These are phyloP conservation scores for Thelonectria rubi DNA, from an alignment of 2,329 filamentous ascomycete species.

Conservation along the genomic window DNA sequence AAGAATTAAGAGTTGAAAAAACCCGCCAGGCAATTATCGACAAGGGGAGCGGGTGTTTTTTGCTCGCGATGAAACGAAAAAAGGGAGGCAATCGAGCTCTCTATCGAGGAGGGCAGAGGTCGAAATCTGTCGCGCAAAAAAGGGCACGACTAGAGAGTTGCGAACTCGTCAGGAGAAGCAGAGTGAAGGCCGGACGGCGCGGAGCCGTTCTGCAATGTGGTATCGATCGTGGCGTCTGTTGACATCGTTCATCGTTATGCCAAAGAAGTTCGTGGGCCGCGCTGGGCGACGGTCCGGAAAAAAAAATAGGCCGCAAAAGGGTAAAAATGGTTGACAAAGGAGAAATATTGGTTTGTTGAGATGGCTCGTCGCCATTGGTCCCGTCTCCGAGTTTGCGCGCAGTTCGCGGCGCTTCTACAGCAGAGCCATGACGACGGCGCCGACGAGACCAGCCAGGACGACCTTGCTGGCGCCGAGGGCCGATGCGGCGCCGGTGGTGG, in stretches of 20 bases:
- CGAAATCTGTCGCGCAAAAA: constrained; percentile 29
- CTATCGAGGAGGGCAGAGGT: constrained; percentile 26
- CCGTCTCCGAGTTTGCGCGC: constrained; percentile 5
- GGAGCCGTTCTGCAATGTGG: constrained; percentile 33
- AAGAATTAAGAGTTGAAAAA: constrained; percentile 30
- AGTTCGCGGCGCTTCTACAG: constrained; percentile 52
- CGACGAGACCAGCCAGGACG: constrained; percentile 59
- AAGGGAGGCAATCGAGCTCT: constrained; percentile 41
- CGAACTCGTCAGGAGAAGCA: constrained; percentile 38
- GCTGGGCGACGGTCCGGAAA: constrained; percentile 22
- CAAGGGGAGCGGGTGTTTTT: constrained; percentile 32
- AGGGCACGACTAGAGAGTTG: constrained; percentile 2
- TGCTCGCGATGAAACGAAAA: constrained; percentile 41
- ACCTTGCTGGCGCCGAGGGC: constrained; percentile 56
- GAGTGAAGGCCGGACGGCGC: constrained; percentile 27
- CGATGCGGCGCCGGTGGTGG: constrained; percentile 54
- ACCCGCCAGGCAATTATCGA: constrained; percentile 28
- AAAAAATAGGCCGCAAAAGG: constrained; percentile 21
- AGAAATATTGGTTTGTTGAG: constrained; percentile 23
- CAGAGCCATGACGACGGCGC: constrained; percentile 60
- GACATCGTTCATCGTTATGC: constrained; percentile 42
- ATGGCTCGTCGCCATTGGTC: not conserved
- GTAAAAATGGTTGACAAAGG: constrained; percentile 31
- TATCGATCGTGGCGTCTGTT: constrained; percentile 37
- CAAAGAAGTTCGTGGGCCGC: constrained; percentile 31